Evolutionary conservation across 225 moss, liverwort and hornwort species (phyloP).

Genomic region (Asterella californica): DNA sequence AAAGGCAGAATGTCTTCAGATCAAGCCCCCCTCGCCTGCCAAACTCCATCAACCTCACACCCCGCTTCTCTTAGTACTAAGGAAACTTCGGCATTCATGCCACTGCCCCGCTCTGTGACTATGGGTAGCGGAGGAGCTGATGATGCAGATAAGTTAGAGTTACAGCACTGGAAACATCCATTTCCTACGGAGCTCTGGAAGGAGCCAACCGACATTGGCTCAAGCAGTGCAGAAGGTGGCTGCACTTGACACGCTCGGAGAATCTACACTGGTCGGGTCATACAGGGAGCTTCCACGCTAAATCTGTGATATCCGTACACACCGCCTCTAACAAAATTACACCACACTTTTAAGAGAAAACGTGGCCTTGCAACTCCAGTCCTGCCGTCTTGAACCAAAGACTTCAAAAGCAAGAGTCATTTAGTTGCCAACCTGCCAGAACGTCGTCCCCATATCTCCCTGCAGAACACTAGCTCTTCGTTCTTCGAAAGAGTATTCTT

Average conservation of each 20-base stretch:
- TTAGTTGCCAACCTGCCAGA: constrained; percentile 27
- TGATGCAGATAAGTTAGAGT: constrained; percentile 26
- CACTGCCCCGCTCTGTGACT: constrained; percentile 16
- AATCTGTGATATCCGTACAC: constrained; percentile 13
- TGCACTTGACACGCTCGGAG: constrained; percentile 28
- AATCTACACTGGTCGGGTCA: constrained; percentile 13
- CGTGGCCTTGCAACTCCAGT: constrained; percentile 20
- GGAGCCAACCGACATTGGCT: constrained; percentile 47
- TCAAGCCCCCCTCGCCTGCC: no score
- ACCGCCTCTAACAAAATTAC: constrained; percentile 49
- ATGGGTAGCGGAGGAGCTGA: constrained; percentile 16
- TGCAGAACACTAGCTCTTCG: constrained; percentile 38
- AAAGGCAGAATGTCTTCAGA: constrained; percentile 17
- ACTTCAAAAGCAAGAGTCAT: constrained; percentile 12
- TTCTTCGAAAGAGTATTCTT: constrained; percentile 48
- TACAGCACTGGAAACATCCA: constrained; percentile 23
- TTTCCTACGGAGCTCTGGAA: no score
- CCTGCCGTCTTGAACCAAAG: constrained; percentile 11
- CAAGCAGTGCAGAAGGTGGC: constrained; percentile 21
- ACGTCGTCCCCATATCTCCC: constrained; percentile 26
- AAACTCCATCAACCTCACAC: constrained; percentile 19
- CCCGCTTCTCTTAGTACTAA: neutral
- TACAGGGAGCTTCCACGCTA: constrained; percentile 24
- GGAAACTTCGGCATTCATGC: constrained; percentile 21
- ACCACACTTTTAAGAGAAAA: constrained; percentile 27